Evolutionary conservation across 108 stramenopile genomes (phyloP).

Genomic region (Nitzschia inconspicua): DNA sequence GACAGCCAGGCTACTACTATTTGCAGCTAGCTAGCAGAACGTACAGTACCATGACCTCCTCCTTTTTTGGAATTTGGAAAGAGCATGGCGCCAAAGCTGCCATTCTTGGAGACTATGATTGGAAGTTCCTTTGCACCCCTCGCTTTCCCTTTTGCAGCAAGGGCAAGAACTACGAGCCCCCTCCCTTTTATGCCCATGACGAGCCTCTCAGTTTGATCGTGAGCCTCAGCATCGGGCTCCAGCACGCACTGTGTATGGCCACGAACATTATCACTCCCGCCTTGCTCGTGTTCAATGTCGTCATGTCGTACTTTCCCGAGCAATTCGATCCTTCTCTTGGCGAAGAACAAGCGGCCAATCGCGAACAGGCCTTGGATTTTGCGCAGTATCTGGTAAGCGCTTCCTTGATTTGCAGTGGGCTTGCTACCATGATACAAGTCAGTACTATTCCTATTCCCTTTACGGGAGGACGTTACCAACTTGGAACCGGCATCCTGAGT

Average conservation of each 20-base stretch:
- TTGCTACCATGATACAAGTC: slow-evolving; percentile 45
- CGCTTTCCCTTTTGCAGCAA: slow-evolving; percentile 26
- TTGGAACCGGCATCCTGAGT: slow-evolving; percentile 44
- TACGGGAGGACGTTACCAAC: slow-evolving; percentile 26
- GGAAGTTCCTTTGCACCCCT: slow-evolving; percentile 21
- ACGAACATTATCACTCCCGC: slow-evolving; percentile 41
- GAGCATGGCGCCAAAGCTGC: background rate
- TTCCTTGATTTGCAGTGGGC: slow-evolving; percentile 36
- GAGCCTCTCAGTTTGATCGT: slow-evolving; percentile 17
- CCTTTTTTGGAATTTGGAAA: background rate
- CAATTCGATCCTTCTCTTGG: slow-evolving; percentile 12
- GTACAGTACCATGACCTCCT: too few species aligned
- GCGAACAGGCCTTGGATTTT: slow-evolving; percentile 17
- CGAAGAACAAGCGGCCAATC: slow-evolving; percentile 10
- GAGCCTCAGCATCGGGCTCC: slow-evolving; percentile 5
- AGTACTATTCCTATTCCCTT: slow-evolving; percentile 29
- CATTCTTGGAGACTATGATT: slow-evolving; percentile 24
- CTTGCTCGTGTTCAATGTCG: slow-evolving; percentile 27
- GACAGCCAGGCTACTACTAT: too few species aligned
- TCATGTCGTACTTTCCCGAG: slow-evolving; percentile 35
- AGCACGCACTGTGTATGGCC: slow-evolving; percentile 46
- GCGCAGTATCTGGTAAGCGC: slow-evolving; percentile 40
- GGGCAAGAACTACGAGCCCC: slow-evolving; percentile 16
- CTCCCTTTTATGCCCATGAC: slow-evolving; percentile 23
- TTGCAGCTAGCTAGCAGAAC: too few species aligned